Evolutionary conservation across 106 monocot species (phyloP).

Genomic region (Dendrobium chrysotoxum): DNA sequence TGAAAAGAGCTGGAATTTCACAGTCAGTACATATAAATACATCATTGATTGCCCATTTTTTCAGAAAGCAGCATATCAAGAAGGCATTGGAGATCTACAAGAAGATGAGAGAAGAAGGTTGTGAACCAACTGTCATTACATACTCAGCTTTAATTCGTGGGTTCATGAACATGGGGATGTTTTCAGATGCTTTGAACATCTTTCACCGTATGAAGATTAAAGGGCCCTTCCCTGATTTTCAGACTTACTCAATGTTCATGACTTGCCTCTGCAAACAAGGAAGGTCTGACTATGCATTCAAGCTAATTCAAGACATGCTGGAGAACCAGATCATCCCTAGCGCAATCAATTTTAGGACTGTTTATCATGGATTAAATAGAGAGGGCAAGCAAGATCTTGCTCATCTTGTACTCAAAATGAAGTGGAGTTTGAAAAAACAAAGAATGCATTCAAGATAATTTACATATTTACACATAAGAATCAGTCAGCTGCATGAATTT

Average conservation of each 20-base stretch:
- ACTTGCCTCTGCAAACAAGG: conserved; percentile 55
- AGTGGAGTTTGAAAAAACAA: conserved; percentile 57
- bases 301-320: conserved; percentile 65
- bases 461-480: neutral
- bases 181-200: conserved; percentile 60
- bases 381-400: conserved; percentile 77
- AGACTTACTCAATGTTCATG: conserved; percentile 85
- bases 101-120: conserved; percentile 58
- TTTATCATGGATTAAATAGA: conserved; percentile 71
- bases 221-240: conserved; percentile 73
- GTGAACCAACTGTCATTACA: conserved; percentile 66
- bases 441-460: conserved; percentile 16
- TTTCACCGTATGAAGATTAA: conserved; percentile 48
- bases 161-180: conserved; percentile 59
- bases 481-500: neutral
- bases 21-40: conserved; percentile 61
- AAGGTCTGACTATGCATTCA: conserved; percentile 61
- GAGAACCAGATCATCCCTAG: conserved; percentile 54
- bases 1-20: conserved; percentile 54
- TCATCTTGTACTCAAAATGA: conserved; percentile 47
- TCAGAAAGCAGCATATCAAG: conserved; percentile 41
- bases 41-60: conserved; percentile 75
- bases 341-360: conserved; percentile 65
- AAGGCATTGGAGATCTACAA: conserved; percentile 54
- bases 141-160: conserved; percentile 80